Base-by-base conservation (phyloP, 345 rosid species). In the Hevea brasiliensis region DNA sequence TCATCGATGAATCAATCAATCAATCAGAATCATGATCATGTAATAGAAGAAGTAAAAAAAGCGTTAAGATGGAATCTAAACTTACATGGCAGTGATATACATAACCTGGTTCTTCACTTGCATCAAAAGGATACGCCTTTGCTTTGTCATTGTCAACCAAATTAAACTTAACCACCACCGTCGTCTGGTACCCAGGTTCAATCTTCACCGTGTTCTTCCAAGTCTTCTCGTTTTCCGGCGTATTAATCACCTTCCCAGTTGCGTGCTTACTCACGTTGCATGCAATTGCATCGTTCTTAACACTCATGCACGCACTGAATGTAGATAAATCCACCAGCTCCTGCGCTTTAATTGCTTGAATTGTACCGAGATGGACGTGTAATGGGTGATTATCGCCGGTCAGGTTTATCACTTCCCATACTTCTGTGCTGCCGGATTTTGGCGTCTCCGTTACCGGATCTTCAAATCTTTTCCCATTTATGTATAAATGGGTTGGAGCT, bases 81-180 rank as follows among this genome's bases (percentile, higher is more conserved):
- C 97, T 89, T 80, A 93, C 97, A 37, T 93, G 98, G 82, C 98
- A 93, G 74, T 93, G 98, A 61, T 91, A 91, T 24, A 91, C 92
- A 75, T 89, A 93, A 23, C 97, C 98, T 13, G 97, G 98, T 69
- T 91, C 79, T 0, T 80, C 76, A 0, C 92, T 90, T 17, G 92
- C 84, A 62, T 93, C 94, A 18, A 93, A 93, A 9, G 87, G 50
- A 71, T 91, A 93, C 7, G 96, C 14, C 51, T n/a, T n/a, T n/a
- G n/a, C n/a, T n/a, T 47, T 4, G 13, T 47, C 11, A 9, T 4
- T 14, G 2, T 47, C 51, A 10, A 47, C 51, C 51, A 47, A 47
- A 47, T 47, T 47, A 77, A 93, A 91, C 42, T 84, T 73, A 29
- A 93, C 87, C 2, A 89, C 44, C n/a, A 91, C 80, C 68, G 67